Base-by-base conservation (phyloP, 129 eudicot species). In the Logfia minima region DNA sequence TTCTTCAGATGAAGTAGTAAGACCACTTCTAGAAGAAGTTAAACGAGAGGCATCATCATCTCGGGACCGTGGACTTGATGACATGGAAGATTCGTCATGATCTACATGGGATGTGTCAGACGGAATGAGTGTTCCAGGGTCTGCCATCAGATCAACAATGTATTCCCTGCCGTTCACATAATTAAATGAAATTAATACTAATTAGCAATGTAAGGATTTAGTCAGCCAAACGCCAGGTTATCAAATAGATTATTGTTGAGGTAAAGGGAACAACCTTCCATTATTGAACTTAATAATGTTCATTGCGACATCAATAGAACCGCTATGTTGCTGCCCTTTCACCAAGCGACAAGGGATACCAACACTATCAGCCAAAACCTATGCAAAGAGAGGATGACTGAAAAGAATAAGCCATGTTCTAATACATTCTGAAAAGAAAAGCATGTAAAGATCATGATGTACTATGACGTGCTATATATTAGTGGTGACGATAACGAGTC, bases 341-440 rank as follows among this genome's bases (percentile, higher is more conserved):
- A 91, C 97, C 72, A 94, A 79, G 41, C 93, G 89, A 79, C 97
- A 94, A 66, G 97, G 97, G 64, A 94, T 83, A 66, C 90, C 92
- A 66, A 94, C 88, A 84, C 88, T 89, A 72, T 94, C 98, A 75
- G 98, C 93, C 88, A 94, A 87, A 71, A 94, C 96, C 98, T 93
- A 83, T 53, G 16, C 18, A 45, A 28, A 1, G 22, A 63, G 28
- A 43, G 62, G 26, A 53, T 59, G 64, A 52, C 32, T 14, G 45
- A 68, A 68, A 77, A 71, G 74, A 51, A 39, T 41, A 39, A 28
- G 31, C n/a, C 18, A 59, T 8, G 11, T 9, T 41, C 14, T 2
- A 41, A 9, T 19, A 55, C 61, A 17, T 19, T 17, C 61, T 53
- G 59, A 17, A 55, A 55, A 17, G 22, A 55, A 55, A 55, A 55